Evolutionary conservation across 345 rosid genomes (phyloP).

Genomic region (Sisymbrium irio): DNA sequence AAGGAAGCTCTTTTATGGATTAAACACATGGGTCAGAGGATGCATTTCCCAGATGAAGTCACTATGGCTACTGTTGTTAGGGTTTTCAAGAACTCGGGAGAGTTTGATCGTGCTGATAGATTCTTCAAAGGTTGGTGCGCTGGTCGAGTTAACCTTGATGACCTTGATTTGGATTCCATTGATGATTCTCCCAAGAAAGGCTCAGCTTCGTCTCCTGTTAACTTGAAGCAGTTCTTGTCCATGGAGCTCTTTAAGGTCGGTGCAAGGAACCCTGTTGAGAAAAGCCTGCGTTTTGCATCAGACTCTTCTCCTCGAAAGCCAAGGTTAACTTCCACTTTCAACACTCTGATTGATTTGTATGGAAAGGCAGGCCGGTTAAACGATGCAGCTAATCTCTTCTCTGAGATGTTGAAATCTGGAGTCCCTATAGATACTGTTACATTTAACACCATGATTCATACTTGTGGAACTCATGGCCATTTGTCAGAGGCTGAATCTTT

Average conservation of each 20-base stretch:
- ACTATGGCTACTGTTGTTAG: conserved; percentile 75
- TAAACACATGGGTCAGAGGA: conserved; percentile 75
- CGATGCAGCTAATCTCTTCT: conserved; percentile 76
- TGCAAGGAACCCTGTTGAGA: conserved; percentile 48
- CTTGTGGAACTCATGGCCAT: conserved; percentile 74
- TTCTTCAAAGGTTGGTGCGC: conserved; percentile 78
- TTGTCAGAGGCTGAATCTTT: conserved; percentile 77
- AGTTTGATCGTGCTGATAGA: conserved; percentile 70
- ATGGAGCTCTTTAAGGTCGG: conserved; percentile 79
- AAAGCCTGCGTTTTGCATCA: conserved; percentile 20
- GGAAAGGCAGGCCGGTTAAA: conserved; percentile 82
- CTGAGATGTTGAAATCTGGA: conserved; percentile 78
- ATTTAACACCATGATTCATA: conserved; percentile 86
- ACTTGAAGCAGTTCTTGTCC: conserved; percentile 72
- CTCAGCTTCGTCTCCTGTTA: conserved; percentile 46
- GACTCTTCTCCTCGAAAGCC: conserved; percentile 54
- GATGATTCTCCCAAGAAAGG: conserved; percentile 40
- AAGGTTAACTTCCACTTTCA: conserved; percentile 64
- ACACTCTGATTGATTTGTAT: conserved; percentile 82
- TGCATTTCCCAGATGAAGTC: conserved; percentile 74
- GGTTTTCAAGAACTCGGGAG: conserved; percentile 70
- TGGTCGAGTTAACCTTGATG: conserved; percentile 64
- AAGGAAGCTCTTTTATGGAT: conserved; percentile 85
- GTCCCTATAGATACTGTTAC: conserved; percentile 71
- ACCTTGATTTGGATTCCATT: conserved; percentile 57